These are phyloP conservation scores for Neurospora sublineolata DNA, from an alignment of 495 filamentous ascomycete genomes.

Conservation along the genomic window DNA sequence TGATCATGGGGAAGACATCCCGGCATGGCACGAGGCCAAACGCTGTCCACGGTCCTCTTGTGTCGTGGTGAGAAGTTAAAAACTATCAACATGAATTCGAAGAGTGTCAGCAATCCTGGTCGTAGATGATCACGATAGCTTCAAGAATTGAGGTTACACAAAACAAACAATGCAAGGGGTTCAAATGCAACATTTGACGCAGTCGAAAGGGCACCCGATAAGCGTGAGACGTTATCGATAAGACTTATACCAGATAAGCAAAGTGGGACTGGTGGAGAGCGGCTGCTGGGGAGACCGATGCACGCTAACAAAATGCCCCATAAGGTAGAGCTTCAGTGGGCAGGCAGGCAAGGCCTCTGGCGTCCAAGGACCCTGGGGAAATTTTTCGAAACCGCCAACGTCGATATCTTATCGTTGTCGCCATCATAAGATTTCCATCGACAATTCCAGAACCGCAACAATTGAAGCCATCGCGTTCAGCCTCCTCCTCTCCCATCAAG, in stretches of 20 bases:
- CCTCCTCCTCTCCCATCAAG: background rate
- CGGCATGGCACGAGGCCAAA: background rate
- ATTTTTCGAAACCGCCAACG: slow-evolving; percentile 2
- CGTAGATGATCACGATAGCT: background rate
- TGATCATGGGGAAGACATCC: background rate
- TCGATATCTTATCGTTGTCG: background rate
- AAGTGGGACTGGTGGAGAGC: background rate
- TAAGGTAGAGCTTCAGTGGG: background rate
- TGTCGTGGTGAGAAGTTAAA: background rate
- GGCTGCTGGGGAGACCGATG: background rate
- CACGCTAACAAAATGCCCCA: background rate
- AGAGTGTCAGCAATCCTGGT: background rate
- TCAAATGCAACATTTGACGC: background rate
- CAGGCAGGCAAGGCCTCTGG: background rate
- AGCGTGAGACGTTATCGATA: background rate
- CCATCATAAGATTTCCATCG: background rate
- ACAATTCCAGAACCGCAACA: background rate
- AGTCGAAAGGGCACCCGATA: background rate
- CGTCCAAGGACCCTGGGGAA: background rate
- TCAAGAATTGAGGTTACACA: background rate
- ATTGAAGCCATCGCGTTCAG: background rate
- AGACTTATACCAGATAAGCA: background rate
- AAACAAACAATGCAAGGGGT: background rate
- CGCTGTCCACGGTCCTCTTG: background rate
- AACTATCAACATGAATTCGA: background rate